Percentiles rank a stretch among this genome's conserved stretches.
Conservation (phyloP, 768 basidiomycete genomes). For the Boletus vinaceobasis region DNA sequence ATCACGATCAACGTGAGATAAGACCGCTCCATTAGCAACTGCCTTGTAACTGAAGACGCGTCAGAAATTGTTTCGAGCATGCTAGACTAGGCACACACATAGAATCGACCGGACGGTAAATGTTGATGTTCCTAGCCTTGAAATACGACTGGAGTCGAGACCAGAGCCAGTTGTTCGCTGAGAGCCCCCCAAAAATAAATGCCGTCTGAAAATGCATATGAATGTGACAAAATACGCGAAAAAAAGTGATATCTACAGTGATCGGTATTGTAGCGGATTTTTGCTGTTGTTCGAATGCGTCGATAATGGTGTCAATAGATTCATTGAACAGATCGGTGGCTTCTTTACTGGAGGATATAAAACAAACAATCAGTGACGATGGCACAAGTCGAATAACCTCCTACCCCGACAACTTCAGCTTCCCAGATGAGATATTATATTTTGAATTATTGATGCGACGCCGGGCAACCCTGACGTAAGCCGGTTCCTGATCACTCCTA, state of each 20-base stretch:
- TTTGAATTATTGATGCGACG: background rate
- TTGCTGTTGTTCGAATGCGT: constrained; percentile 11
- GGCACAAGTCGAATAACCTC: background rate
- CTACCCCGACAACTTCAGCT: constrained; percentile 13
- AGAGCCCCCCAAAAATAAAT: constrained; percentile 13
- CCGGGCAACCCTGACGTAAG: constrained; percentile 4
- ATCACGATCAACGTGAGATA: constrained; percentile 1
- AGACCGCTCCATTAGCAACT: constrained; percentile 8
- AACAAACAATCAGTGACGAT: background rate
- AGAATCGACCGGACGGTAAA: constrained; percentile 7
- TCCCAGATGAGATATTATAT: constrained; percentile 1
- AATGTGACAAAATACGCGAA: background rate
- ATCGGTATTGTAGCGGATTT: background rate
- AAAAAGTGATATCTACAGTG: background rate
- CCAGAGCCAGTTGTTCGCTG: constrained; percentile 11
- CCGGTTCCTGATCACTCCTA: constrained; percentile 7
- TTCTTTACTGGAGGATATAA: background rate
- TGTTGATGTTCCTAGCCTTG: background rate
- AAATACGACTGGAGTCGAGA: constrained; percentile 13
- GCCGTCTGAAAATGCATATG: background rate
- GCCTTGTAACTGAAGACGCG: background rate
- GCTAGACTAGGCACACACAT: background rate
- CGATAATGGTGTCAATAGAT: constrained; percentile 6
- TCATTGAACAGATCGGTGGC: constrained; percentile 8
- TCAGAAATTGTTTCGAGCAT: background rate